Percentiles rank a stretch among this genome's conserved stretches.
Conservation (phyloP, 768 basidiomycete genomes). For the Tephrocybe sp. region DNA sequence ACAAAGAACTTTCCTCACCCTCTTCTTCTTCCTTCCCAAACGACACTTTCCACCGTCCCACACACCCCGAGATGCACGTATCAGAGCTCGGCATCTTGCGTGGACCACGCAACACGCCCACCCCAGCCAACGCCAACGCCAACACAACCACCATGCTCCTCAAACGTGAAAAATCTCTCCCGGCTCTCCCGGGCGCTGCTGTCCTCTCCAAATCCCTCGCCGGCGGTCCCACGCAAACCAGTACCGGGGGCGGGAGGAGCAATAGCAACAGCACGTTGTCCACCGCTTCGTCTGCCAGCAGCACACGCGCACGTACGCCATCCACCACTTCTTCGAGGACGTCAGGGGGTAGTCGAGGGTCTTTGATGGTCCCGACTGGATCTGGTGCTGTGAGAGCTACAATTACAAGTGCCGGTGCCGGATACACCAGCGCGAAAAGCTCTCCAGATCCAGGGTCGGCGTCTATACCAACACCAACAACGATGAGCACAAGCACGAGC, state of each 20-base stretch:
- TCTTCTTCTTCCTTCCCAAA: not conserved
- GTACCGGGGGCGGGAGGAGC: too few relatives aligned
- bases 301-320: conserved; percentile 16
- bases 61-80: not conserved
- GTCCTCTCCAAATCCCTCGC: not conserved
- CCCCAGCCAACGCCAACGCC: too few relatives aligned
- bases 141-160: too few relatives aligned
- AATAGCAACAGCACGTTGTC: not conserved
- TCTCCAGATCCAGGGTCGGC: not conserved
- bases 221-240: too few relatives aligned
- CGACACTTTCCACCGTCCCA: not conserved
- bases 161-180: conserved; percentile 3
- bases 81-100: not conserved
- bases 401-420: not conserved
- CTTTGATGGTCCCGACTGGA: not conserved
- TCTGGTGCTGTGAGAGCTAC: not conserved
- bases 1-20: too few relatives aligned
- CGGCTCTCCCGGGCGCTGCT: not conserved
- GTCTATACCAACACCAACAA: too few relatives aligned
- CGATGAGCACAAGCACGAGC: conserved; percentile 1
- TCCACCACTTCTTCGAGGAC: not conserved
- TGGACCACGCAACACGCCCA: too few relatives aligned
- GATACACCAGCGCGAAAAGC: not conserved
- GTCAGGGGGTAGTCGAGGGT: not conserved
- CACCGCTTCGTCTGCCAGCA: conserved; percentile 27